phyloP scores from a whole-genome alignment of 2,329 filamentous ascomycete species.

The Trichophyton verrucosum region DNA sequence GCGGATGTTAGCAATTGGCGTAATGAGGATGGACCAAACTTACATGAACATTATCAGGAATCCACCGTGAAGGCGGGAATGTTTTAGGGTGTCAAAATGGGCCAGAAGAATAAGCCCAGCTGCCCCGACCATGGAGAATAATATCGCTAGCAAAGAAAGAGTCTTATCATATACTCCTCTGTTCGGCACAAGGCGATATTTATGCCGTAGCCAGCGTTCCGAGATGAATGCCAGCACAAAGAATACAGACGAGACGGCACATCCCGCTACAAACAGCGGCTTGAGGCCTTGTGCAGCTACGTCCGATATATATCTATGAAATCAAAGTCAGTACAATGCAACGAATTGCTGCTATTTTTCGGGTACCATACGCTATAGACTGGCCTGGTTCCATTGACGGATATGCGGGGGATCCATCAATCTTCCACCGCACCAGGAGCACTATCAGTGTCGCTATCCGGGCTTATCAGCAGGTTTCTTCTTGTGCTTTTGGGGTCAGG shows the following conservation, averaged over 20 bases:
- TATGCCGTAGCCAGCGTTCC: conserved; percentile 77
- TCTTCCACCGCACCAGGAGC: conserved; percentile 47
- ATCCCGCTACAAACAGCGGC: conserved; percentile 51
- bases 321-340: not conserved
- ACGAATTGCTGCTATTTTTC: not conserved
- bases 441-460: conserved; percentile 44
- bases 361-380: conserved; percentile 39
- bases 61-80: conserved; percentile 56
- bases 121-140: conserved; percentile 63
- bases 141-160: conserved; percentile 28
- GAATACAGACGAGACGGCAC: conserved; percentile 55
- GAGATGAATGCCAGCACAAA: conserved; percentile 69
- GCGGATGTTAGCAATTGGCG: not conserved
- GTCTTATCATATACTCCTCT: conserved; percentile 32
- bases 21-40: conserved; percentile 10
- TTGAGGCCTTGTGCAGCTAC: conserved; percentile 47
- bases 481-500: not conserved
- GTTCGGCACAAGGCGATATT: conserved; percentile 66
- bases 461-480: not conserved
- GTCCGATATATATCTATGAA: conserved; percentile 38
- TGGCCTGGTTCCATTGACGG: conserved; percentile 41
- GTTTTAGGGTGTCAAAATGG: conserved; percentile 68
- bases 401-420: conserved; percentile 41
- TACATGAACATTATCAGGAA: conserved; percentile 73
- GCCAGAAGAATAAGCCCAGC: conserved; percentile 68